Evolutionary conservation across 805 yeast species (phyloP).

Genomic region (Candida railenensis): DNA sequence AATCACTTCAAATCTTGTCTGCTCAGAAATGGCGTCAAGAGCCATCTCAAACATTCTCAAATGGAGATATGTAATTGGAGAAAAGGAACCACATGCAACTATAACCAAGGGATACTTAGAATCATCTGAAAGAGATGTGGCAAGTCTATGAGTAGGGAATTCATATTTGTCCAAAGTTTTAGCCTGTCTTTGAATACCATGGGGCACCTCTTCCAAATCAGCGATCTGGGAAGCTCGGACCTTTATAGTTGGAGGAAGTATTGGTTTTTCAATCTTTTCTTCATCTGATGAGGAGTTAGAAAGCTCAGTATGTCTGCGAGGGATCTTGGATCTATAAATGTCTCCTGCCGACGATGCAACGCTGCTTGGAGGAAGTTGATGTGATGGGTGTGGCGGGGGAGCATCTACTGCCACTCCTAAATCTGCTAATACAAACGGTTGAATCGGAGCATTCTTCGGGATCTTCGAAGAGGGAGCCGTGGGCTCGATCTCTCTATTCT

Average conservation of each 20-base stretch:
- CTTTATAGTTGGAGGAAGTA: slow-evolving; percentile 42
- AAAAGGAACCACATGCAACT: slow-evolving; percentile 96
- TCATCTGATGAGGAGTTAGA: slow-evolving; percentile 47
- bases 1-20: slow-evolving; percentile 89
- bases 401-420: slow-evolving; percentile 70
- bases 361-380: slow-evolving; percentile 8
- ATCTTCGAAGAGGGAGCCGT: slow-evolving; percentile 66
- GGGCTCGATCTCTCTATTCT: slow-evolving; percentile 59
- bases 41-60: slow-evolving; percentile 99
- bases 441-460: slow-evolving; percentile 75
- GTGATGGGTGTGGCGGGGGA: slow-evolving; percentile 57
- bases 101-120: slow-evolving; percentile 86
- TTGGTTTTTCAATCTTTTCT: slow-evolving; percentile 19
- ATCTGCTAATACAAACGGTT: slow-evolving; percentile 75
- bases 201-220: slow-evolving; percentile 95
- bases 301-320: slow-evolving; percentile 57
- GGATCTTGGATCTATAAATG: slow-evolving; percentile 41
- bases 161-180: slow-evolving; percentile 61
- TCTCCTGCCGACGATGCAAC: neutral
- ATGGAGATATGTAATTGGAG: slow-evolving; percentile 93
- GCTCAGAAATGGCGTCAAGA: slow-evolving; percentile 85
- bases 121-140: slow-evolving; percentile 65
- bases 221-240: slow-evolving; percentile 70
- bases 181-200: slow-evolving; percentile 89
- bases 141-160: slow-evolving; percentile 87